Evolutionary conservation across 2,329 filamentous ascomycete genomes (phyloP).

Genomic region (Aspergillus sp.): DNA sequence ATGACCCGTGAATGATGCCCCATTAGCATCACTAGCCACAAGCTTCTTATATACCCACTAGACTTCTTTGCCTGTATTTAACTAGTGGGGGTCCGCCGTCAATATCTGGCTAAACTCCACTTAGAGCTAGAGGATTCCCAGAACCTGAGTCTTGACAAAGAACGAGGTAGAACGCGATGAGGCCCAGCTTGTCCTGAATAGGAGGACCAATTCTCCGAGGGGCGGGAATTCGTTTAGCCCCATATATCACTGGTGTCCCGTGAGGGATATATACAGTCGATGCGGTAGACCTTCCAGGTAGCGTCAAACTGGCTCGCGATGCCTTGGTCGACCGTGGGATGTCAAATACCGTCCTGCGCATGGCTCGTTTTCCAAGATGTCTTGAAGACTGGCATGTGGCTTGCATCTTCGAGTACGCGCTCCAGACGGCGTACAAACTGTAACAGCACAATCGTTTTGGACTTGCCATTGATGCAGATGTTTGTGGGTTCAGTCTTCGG

Average conservation of each 20-base stretch:
- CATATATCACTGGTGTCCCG: background rate
- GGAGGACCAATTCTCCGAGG: background rate
- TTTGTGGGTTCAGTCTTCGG: constrained; percentile 33
- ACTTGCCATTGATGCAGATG: background rate
- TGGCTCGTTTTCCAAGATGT: background rate
- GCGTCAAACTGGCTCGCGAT: background rate
- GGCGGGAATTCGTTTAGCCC: background rate
- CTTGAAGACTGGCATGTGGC: background rate
- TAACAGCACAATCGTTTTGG: background rate
- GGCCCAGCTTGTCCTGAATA: background rate
- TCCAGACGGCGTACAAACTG: background rate
- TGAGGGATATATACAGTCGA: background rate
- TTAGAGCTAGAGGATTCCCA: background rate
- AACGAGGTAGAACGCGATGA: background rate
- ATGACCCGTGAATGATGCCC: background rate
- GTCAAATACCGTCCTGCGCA: too few relatives aligned
- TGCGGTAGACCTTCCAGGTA: background rate
- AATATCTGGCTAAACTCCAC: background rate
- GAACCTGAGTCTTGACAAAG: background rate
- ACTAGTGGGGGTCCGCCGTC: background rate
- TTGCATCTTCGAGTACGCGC: background rate
- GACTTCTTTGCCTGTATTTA: background rate
- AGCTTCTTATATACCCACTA: background rate
- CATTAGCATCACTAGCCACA: background rate
- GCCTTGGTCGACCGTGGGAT: background rate